Base-by-base conservation (phyloP, 208 protist species). In the Novymonas esmeraldas region DNA sequence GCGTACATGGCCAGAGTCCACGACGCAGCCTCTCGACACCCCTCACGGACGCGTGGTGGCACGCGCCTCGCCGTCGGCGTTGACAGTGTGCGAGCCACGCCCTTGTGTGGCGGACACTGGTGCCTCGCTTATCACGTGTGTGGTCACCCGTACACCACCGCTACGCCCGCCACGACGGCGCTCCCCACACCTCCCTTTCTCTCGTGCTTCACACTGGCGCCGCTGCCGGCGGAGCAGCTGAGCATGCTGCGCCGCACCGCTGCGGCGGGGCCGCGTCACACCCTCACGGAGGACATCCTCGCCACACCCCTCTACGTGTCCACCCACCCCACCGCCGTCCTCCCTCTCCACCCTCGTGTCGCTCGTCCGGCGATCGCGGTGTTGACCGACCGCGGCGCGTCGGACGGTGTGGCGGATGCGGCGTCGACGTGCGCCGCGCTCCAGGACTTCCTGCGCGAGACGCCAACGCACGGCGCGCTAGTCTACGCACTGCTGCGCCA, bases 151-250 rank as follows among this genome's bases (percentile, higher is more conserved):
- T 24, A 10, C 18, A 4, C 16, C 11, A 24, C 46, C 28, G 31
- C 52, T 29, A 20, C 31, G 20, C n/a, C 22, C 6, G 52, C 10
- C 9, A 41, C 24, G 41, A 18, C 50, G 22, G 14, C 50, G 20
- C 2, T 16, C 2, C 28, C 18, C 9, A 13, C 13, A 24, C n/a
- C 29, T 39, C 45, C 33, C 29, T 36, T 10, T 20, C 4, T 1
- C 29, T 74, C 59, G 68, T 74, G 68, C 44, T 74, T 62, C 44
- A 74, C 68, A 9, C 38, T 74, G 22, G 68, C 59, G 49, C 68
- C 68, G 36, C 44, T 74, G 33, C 68, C 68, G 9, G 31, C 11
- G 26, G 68, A 66, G 59, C 59, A 74, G 60, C 68, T 52, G 10
- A 41, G 18, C 16, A 6, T 48, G 49, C 67, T 58, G 20, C 58